These are phyloP conservation scores for Xenosphaeropsis pyriputrescens DNA, from an alignment of 2,329 filamentous ascomycete genomes.

Conservation along the genomic window DNA sequence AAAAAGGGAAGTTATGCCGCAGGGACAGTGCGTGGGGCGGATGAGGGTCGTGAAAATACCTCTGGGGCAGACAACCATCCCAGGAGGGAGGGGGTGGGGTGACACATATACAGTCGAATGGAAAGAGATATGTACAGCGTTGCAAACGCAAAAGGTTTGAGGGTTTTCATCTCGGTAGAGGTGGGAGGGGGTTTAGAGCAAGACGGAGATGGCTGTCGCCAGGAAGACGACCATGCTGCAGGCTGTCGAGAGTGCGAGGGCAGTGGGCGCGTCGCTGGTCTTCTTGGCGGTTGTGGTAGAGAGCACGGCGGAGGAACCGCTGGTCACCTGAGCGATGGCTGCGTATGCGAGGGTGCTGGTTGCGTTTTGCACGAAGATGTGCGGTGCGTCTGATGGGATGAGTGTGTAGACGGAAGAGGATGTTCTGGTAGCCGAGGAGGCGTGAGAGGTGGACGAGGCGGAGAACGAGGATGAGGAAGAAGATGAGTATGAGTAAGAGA, in stretches of 20 bases:
- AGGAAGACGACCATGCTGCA: neutral
- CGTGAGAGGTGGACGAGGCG: no score
- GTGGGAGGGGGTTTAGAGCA: neutral
- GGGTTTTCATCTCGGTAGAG: neutral
- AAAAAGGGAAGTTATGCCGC: no score
- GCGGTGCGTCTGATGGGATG: neutral
- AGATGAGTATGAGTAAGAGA: slow-evolving; percentile 5
- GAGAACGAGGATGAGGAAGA: slow-evolving; percentile 2
- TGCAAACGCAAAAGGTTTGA: no score
- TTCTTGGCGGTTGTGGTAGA: no score
- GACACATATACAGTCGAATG: no score
- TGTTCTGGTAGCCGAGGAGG: neutral
- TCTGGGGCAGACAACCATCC: no score
- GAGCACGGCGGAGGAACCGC: neutral
- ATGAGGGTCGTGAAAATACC: no score
- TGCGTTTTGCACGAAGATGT: slow-evolving; percentile 1
- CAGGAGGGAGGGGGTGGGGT: no score
- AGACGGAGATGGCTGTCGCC: neutral
- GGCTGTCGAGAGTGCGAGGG: neutral
- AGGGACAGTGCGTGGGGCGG: no score
- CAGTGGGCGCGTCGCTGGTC: no score
- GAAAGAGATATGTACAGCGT: no score
- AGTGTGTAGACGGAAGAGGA: neutral
- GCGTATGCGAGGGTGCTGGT: neutral
- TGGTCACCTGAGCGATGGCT: neutral